Conservation (phyloP, 2,329 filamentous ascomycete species). For the Fusarium mexicanum region DNA sequence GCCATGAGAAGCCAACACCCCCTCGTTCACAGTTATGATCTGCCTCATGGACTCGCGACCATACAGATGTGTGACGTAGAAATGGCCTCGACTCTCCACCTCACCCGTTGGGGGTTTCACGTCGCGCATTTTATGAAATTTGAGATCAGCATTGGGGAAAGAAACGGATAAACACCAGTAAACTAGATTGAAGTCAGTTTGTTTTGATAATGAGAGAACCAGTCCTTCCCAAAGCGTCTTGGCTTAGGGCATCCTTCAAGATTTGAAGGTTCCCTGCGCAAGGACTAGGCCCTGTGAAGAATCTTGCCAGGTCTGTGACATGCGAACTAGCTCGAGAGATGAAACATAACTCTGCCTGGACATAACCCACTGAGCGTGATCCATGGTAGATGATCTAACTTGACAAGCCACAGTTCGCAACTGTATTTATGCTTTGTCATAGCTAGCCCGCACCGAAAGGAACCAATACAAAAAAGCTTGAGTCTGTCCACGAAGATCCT, state of each 20-base stretch:
- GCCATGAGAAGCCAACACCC: conserved; percentile 38
- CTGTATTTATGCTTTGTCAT: background rate
- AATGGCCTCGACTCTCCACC: conserved; percentile 25
- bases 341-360: background rate
- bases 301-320: background rate
- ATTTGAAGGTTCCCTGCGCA: background rate
- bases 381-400: background rate
- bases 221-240: background rate
- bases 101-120: conserved; percentile 17
- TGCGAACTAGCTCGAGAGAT: background rate
- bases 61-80: conserved; percentile 37
- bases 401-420: background rate
- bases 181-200: conserved; percentile 33
- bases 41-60: conserved; percentile 37
- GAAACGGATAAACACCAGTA: conserved; percentile 23
- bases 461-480: too few species aligned
- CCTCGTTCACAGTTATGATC: conserved; percentile 28
- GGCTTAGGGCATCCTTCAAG: background rate
- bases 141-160: conserved; percentile 14
- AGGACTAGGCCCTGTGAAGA: background rate
- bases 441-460: background rate
- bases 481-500: too few species aligned
- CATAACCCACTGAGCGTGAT: background rate
- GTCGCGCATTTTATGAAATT: conserved; percentile 18
- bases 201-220: conserved; percentile 11